Percentiles rank a stretch among this genome's conserved stretches.
phyloP scores from a whole-genome alignment of 2,329 filamentous ascomycete species.

The Diaporthe capsici region DNA sequence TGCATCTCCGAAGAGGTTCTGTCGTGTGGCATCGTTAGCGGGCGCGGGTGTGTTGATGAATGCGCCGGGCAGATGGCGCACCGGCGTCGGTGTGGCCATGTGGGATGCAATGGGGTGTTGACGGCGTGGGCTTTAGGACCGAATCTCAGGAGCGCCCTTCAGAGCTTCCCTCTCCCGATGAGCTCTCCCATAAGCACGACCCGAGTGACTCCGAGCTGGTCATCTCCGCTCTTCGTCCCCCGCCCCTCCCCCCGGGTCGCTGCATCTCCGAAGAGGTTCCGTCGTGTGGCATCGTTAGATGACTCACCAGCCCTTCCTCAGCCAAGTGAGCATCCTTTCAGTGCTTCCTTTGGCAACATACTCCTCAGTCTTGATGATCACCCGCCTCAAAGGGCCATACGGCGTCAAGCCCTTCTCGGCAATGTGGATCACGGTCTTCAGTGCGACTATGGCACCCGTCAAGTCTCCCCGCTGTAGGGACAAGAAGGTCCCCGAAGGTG shows the following conservation, averaged over 20 bases:
- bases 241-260: no score
- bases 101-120: slow-evolving; percentile 33
- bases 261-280: no score
- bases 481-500: not conserved
- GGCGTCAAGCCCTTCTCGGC: not conserved
- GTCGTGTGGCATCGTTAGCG: slow-evolving; percentile 63
- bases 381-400: not conserved
- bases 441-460: not conserved
- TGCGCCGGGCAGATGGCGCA: slow-evolving; percentile 81
- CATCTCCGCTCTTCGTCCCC: not conserved
- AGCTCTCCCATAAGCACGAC: not conserved
- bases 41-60: slow-evolving; percentile 82
- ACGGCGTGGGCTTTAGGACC: slow-evolving; percentile 14
- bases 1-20: slow-evolving; percentile 44
- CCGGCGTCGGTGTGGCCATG: slow-evolving; percentile 76
- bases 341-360: not conserved
- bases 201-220: not conserved
- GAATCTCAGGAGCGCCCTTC: not conserved
- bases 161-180: not conserved
- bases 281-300: no score
- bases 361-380: slow-evolving; percentile 33
- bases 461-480: slow-evolving; percentile 4
- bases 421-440: not conserved
- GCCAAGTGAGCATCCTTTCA: not conserved
- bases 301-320: slow-evolving; percentile 12